Base-by-base conservation (phyloP, 805 yeast species). In the Sugiyamaella smithiae region DNA sequence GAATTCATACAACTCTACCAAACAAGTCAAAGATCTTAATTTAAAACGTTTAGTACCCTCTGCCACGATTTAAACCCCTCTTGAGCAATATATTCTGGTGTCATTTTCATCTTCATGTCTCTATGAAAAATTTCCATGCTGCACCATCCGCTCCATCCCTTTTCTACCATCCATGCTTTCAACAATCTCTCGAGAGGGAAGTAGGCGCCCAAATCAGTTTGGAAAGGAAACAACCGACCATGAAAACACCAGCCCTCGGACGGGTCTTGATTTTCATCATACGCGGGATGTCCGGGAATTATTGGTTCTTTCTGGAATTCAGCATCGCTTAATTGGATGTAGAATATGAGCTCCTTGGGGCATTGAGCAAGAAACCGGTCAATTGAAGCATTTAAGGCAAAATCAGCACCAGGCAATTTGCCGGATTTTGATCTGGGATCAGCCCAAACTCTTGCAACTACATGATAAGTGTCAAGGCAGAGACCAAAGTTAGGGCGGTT, bases 391-490 rank as follows among this genome's bases (percentile, higher is more conserved):
- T 29, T 33, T 7, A 52, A 40, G n/a, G 25, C 42, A 12, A 26
- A 28, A 40, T 51, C 52, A 5, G 47, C 55, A 16, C 53, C 43
- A 5, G 47, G 49, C 14, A 24, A 14, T 17, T 31, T 32, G 8
- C 56, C 55, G 0, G 46, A 24, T 17, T 42, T 31, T 6, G 40
- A 23, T 4, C 50, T 14, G 32, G 40, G 43, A 33, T 52, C 56
- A 14, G 53, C 56, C 56, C 56, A 52, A 20, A 44, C 46, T 22
- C 48, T 33, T 11, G 56, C 55, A n/a, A 49, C 52, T n/a, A 61
- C 52, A 49, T 64, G 67, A 56, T 59, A 64, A 2, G 65, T 57
- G 45, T 64, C 68, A 32, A 64, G 38, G 40, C 67, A 63, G 1
- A 59, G 35, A 4, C 68, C 68, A 46, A 64, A 61, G 49, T 64